Base-by-base conservation (phyloP, 2,329 filamentous ascomycete species). In the Colletotrichum euphorbiae region DNA sequence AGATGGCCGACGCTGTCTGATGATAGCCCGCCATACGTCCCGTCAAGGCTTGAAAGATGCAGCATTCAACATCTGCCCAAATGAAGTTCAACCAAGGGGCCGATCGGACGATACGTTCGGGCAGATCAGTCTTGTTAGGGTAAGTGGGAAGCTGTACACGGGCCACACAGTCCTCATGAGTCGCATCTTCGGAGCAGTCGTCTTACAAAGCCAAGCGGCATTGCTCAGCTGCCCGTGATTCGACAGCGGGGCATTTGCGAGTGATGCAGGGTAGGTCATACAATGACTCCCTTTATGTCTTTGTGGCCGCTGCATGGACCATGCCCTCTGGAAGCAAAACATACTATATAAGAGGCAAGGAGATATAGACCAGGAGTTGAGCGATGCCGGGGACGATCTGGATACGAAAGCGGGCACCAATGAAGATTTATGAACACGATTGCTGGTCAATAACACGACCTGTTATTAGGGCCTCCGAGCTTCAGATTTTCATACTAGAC, bases 241-340 rank as follows among this genome's bases (percentile, higher is more conserved):
- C 48, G 50, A 13, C 36, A 21, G 24, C 36, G 17, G 11, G 11
- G 4, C 8, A 7, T 17, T 57, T 42, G 28, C n/a, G n/a, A 28
- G 3, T 43, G 58, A 52, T 61, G 51, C 58, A 61, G 21, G 58
- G 46, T 17, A 52, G 46, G 42, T 52, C 45, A n/a, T 21, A 52
- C 36, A 52, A 17, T 52, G 58, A 61, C 58, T 33, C 45, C 33
- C 31, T 24, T 24, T 36, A 2, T 33, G 15, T 19, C 45, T 36
- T 15, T 11, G 46, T 15, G 58, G n/a, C 46, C 58, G 46, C 33
- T 15, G 33, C 38, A 15, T 52, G 58, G 17, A n/a, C 58, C 33
- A 36, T 52, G 58, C 58, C 51, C 36, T 13, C 11, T n/a, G 17
- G 58, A 61, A 61, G 52, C 46, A 42, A 61, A 61, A 52, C 58